Conservation (phyloP, 2,329 filamentous ascomycete species). For the Harringtonia lauricola region DNA sequence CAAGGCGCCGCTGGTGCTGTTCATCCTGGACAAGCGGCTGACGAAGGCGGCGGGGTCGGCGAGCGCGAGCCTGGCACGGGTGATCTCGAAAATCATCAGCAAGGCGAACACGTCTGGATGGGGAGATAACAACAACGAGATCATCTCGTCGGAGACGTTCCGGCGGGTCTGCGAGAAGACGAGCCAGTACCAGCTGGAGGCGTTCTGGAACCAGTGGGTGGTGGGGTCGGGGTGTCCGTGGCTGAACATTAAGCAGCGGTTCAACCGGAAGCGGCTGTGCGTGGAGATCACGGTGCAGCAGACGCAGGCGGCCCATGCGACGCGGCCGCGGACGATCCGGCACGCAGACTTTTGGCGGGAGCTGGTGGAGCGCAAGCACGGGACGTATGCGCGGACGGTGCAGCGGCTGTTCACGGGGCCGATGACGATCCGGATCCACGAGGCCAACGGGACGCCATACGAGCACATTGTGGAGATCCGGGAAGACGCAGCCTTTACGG, state of each 20-base stretch:
- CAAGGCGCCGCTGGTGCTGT: constrained; percentile 84
- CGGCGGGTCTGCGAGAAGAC: constrained; percentile 78
- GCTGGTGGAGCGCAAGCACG: constrained; percentile 65
- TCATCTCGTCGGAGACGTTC: constrained; percentile 67
- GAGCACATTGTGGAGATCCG: constrained; percentile 96
- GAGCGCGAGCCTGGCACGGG: constrained; percentile 58
- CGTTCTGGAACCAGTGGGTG: constrained; percentile 92
- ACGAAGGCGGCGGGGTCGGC: constrained; percentile 78
- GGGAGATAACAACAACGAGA: constrained; percentile 48
- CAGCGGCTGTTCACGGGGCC: constrained; percentile 65
- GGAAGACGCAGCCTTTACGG: constrained; percentile 52
- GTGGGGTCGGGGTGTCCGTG: constrained; percentile 78
- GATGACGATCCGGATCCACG: constrained; percentile 96
- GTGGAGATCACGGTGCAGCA: constrained; percentile 88
- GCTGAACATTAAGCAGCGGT: constrained; percentile 76
- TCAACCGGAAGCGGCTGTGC: constrained; percentile 95
- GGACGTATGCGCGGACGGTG: constrained; percentile 56
- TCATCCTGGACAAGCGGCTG: constrained; percentile 84
- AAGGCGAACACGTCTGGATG: constrained; percentile 52
- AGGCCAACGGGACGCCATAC: constrained; percentile 95
- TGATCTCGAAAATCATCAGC: constrained; percentile 76
- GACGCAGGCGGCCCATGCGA: constrained; percentile 48
- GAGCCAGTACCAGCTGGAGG: constrained; percentile 66
- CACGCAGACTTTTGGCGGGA: constrained; percentile 73
- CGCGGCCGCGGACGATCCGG: constrained; percentile 43